A percentile compares a stretch with the other conserved stretches of the same genome.
These are phyloP conservation scores for Fraxinus quadrangulata DNA, from an alignment of 257 asterid genomes.

Conservation along the genomic window DNA sequence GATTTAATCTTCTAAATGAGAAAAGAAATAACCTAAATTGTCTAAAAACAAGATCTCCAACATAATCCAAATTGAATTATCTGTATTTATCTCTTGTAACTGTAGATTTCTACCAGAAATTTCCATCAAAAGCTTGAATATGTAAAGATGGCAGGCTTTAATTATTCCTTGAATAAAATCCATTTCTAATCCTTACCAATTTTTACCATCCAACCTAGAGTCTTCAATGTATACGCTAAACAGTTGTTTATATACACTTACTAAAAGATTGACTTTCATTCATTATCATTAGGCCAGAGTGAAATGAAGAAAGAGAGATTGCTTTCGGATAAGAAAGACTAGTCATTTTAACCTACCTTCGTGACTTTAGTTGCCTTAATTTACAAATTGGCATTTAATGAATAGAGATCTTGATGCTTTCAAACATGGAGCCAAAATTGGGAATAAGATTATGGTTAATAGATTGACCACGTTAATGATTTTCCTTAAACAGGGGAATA, in stretches of 20 bases:
- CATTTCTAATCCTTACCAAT: background rate
- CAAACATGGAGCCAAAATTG: background rate
- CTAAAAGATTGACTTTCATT: too few species aligned
- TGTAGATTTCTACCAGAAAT: background rate
- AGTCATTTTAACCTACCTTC: too few species aligned
- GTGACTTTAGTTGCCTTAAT: too few species aligned
- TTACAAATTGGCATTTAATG: background rate
- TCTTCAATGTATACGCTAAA: too few species aligned
- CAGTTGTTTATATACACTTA: too few species aligned
- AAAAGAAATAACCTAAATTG: background rate
- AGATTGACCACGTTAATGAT: background rate
- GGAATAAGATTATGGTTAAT: background rate
- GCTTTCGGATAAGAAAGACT: too few species aligned
- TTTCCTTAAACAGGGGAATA: background rate
- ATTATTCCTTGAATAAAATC: background rate
- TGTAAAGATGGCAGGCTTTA: background rate
- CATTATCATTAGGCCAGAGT: too few species aligned
- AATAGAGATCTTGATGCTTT: conserved; percentile 8
- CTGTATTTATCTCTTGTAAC: background rate
- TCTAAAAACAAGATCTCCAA: background rate
- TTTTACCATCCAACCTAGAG: conserved; percentile 4
- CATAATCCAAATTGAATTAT: background rate
- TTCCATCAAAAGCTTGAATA: background rate
- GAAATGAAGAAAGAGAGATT: too few species aligned
- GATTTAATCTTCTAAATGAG: background rate